A percentile compares a stretch with the other conserved stretches of the same genome.
Evolutionary conservation across 345 rosid genomes (phyloP).

Genomic region (Lagerstroemia speciosa): DNA sequence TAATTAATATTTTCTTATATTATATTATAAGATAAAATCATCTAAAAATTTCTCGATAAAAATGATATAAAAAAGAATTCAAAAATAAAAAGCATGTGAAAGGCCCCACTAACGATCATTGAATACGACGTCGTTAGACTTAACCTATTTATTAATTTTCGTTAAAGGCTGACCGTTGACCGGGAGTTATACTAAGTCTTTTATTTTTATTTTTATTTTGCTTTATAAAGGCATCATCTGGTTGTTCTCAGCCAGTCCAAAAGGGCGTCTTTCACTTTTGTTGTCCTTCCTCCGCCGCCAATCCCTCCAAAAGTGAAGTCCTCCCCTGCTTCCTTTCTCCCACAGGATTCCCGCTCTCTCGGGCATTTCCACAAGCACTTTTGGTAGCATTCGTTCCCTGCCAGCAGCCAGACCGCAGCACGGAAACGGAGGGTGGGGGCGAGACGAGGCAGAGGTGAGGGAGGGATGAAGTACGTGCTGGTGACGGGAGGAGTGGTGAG

Average conservation of each 20-base stretch:
- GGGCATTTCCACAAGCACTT: background rate
- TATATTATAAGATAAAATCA: too few species aligned
- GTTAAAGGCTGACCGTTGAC: too few species aligned
- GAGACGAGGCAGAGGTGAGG: background rate
- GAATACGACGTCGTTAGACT: too few species aligned
- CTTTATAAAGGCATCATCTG: too few species aligned
- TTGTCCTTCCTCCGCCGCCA: background rate
- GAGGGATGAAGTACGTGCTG: constrained; percentile 79
- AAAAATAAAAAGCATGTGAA: too few species aligned
- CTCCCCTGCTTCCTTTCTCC: background rate
- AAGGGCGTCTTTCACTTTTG: background rate
- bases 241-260: background rate
- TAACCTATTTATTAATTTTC: too few species aligned
- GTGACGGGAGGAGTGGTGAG: constrained; percentile 97
- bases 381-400: background rate
- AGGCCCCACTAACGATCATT: too few species aligned
- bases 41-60: too few species aligned
- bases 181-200: too few species aligned
- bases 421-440: background rate
- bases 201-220: too few species aligned
- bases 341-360: background rate
- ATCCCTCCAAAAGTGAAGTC: background rate
- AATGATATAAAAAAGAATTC: too few species aligned
- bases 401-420: background rate
- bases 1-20: too few species aligned